Percentiles rank a stretch among this genome's conserved stretches.
These are phyloP conservation scores for Ailanthus altissimus DNA, from an alignment of 345 rosid species.

Conservation along the genomic window DNA sequence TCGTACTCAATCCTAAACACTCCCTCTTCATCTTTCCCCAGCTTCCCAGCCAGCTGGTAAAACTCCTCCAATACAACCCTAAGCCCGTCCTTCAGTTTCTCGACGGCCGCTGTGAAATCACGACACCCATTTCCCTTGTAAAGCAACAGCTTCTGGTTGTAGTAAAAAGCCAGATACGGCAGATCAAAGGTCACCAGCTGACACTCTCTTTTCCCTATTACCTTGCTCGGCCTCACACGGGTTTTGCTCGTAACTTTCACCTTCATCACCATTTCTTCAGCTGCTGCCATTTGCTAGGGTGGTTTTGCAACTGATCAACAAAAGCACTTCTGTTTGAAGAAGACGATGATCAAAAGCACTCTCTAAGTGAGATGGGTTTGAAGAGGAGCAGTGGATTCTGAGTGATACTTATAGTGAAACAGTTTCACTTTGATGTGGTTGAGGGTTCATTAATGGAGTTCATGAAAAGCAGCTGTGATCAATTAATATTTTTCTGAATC, in stretches of 20 bases:
- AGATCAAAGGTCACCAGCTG: slow-evolving; percentile 85
- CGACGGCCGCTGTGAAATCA: slow-evolving; percentile 52
- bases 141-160: slow-evolving; percentile 87
- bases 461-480: slow-evolving; percentile 50
- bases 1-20: slow-evolving; percentile 77
- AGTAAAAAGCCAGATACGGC: slow-evolving; percentile 79
- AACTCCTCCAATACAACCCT: slow-evolving; percentile 68
- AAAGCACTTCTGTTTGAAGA: neutral
- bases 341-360: slow-evolving; percentile 6
- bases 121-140: slow-evolving; percentile 38
- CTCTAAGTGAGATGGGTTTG: neutral
- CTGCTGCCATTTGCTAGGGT: slow-evolving; percentile 23
- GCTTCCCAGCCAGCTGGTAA: slow-evolving; percentile 77
- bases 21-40: slow-evolving; percentile 80
- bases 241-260: slow-evolving; percentile 48
- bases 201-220: slow-evolving; percentile 63
- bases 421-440: slow-evolving; percentile 31
- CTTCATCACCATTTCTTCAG: slow-evolving; percentile 24
- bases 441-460: slow-evolving; percentile 56
- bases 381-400: neutral
- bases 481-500: slow-evolving; percentile 25
- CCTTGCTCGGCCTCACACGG: slow-evolving; percentile 63
- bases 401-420: slow-evolving; percentile 23
- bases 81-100: slow-evolving; percentile 72
- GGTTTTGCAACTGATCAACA: neutral